Percentiles rank a stretch among this genome's conserved stretches.
Conservation (phyloP, 345 rosid genomes). For the Salix udensis region DNA sequence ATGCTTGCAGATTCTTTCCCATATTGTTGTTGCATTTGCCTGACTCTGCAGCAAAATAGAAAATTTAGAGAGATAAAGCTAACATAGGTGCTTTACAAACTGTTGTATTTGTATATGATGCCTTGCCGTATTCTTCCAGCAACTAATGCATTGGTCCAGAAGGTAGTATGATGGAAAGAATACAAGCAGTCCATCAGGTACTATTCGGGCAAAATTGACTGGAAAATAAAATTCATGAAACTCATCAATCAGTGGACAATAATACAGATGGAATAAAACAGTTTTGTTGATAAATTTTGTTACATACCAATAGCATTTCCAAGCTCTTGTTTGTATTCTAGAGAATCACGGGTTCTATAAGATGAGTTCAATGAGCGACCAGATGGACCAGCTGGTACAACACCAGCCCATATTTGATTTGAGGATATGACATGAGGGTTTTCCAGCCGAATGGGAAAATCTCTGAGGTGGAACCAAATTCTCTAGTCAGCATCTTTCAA, state of each 20-base stretch:
- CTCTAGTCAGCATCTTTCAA: constrained; percentile 22
- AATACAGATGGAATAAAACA: neutral
- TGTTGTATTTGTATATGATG: constrained; percentile 16
- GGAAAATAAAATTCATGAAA: constrained; percentile 25
- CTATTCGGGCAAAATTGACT: constrained; percentile 90
- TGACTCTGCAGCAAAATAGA: constrained; percentile 44
- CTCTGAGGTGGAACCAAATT: constrained; percentile 41
- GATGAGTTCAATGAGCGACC: constrained; percentile 78
- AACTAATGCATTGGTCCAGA: constrained; percentile 73
- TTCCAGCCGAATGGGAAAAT: constrained; percentile 86
- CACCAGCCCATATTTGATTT: constrained; percentile 92
- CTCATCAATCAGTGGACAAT: neutral
- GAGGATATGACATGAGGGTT: constrained; percentile 97
- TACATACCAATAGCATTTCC: constrained; percentile 92
- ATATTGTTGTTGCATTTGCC: constrained; percentile 58
- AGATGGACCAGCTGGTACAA: constrained; percentile 82
- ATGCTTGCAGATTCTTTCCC: constrained; percentile 95
- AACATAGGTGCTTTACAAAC: constrained; percentile 15
- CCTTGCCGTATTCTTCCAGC: constrained; percentile 80
- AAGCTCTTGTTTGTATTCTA: constrained; percentile 92
- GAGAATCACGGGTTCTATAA: constrained; percentile 66
- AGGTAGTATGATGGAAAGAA: constrained; percentile 95
- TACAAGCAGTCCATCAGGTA: constrained; percentile 91
- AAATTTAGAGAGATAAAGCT: constrained; percentile 9
- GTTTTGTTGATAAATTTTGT: neutral